Percentiles rank a stretch among this genome's conserved stretches.
Conservation (phyloP, 257 asterid species). For the Hygrophila difformis region DNA sequence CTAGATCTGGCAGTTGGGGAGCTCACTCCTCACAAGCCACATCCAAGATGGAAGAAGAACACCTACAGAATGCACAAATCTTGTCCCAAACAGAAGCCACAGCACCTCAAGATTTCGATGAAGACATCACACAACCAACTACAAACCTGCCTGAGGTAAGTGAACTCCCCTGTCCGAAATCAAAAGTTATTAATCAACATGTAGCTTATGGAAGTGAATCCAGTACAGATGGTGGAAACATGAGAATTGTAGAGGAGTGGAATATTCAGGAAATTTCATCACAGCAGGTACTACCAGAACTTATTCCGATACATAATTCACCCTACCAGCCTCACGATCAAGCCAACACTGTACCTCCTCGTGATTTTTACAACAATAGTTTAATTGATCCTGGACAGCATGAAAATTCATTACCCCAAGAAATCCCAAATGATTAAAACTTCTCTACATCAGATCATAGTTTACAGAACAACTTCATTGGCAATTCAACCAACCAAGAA, state of each 20-base stretch:
- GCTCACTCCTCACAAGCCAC: constrained; percentile 11
- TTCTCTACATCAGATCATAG: constrained; percentile 18
- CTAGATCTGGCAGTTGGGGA: neutral
- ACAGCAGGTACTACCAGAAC: constrained; percentile 15
- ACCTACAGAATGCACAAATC: constrained; percentile 1
- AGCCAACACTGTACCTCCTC: constrained; percentile 6
- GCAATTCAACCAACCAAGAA: constrained; percentile 11
- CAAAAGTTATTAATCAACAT: neutral
- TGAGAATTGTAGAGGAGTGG: constrained; percentile 13
- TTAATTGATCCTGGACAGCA: constrained; percentile 17
- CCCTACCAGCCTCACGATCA: constrained; percentile 13
- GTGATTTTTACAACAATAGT: neutral
- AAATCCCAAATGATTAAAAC: neutral
- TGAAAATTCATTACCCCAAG: constrained; percentile 14
- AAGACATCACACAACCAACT: constrained; percentile 1
- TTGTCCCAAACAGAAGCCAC: neutral
- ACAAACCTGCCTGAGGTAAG: constrained; percentile 1
- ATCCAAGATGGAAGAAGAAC: constrained; percentile 1
- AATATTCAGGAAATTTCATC: constrained; percentile 16
- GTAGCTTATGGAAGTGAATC: constrained; percentile 8
- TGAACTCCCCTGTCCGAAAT: constrained; percentile 19
- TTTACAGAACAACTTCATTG: constrained; percentile 18
- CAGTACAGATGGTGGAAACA: constrained; percentile 2
- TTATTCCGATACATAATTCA: constrained; percentile 7
- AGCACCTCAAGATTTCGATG: constrained; percentile 17